Evolutionary conservation across 768 basidiomycete species (phyloP).

Genomic region (Tubosaeta sp.): DNA sequence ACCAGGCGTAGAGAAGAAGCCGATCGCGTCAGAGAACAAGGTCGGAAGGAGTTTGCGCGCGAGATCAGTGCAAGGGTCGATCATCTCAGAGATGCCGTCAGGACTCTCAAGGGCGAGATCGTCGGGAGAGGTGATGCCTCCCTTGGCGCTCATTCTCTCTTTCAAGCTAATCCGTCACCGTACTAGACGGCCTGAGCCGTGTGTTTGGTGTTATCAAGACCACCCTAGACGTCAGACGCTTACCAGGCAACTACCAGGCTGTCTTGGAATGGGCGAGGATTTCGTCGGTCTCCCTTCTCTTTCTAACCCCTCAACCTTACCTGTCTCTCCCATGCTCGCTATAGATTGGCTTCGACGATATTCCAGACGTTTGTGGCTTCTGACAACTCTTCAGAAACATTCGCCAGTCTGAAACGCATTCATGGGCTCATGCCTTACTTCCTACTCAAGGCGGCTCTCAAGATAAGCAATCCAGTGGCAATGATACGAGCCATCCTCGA

Average conservation of each 20-base stretch:
- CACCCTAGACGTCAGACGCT: constrained; percentile 67
- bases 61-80: constrained; percentile 89
- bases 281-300: constrained; percentile 58
- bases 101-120: constrained; percentile 90
- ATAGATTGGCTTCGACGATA: constrained; percentile 89
- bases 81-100: constrained; percentile 75
- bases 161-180: constrained; percentile 3
- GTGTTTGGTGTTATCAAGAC: constrained; percentile 87
- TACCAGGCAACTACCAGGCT: constrained; percentile 83
- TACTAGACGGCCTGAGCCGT: constrained; percentile 77
- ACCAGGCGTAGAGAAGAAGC: constrained; percentile 79
- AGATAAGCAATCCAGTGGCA: constrained; percentile 90
- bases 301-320: constrained; percentile 4
- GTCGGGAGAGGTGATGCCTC: constrained; percentile 67
- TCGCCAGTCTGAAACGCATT: constrained; percentile 83
- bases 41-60: constrained; percentile 74
- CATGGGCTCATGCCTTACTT: constrained; percentile 99
- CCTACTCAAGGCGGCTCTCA: constrained; percentile 86
- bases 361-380: constrained; percentile 94
- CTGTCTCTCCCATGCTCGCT: constrained; percentile 1
- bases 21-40: constrained; percentile 83
- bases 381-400: constrained; percentile 86
- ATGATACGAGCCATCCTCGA: constrained; percentile 95
- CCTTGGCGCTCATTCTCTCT: background rate
- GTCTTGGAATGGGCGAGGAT: constrained; percentile 97